Base-by-base conservation (phyloP, 208 protist genomes). In the Wallacemonas sp. region DNA sequence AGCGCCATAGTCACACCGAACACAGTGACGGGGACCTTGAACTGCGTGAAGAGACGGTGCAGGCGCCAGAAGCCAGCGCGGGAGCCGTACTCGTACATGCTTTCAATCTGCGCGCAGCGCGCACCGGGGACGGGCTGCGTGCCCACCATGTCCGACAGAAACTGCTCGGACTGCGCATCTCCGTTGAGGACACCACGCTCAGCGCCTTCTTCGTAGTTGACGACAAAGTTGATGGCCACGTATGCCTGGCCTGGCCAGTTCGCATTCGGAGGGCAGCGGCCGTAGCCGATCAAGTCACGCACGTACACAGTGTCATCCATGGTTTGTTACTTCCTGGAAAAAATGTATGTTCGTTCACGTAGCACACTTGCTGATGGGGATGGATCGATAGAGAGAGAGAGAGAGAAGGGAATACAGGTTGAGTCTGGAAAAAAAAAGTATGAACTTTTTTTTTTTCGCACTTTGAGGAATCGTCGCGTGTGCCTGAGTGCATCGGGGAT, bases 1-100 rank as follows among this genome's bases (percentile, higher is more conserved):
- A 81, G 32, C 22, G 76, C 76, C 5, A 54, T 2, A 1, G 70
- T 65, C 26, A 81, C 76, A 32, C 59, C 76, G 33, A 81, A 81
- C 22, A 77, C 70, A 16, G 76, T 74, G 23, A 81, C 70, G 2
- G 76, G 71, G 36, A 72, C 8, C 14, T 57, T 12, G 0, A 31
- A 29, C 44, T 45, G 16, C 2, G 32, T 22, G n/a, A 81, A 66
- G 22, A 77, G 29, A 49, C 70, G 36, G 14, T 44, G 66, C 29
- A 81, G 64, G 2, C 76, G 71, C 67, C 71, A 77, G 44, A 74
- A 76, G n/a, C 71, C 71, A 2, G 76, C 76, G 12, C 76, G 76
- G 1, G 69, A 70, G 66, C 66, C 66, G 70, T 76, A 81, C 65
- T 81, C 76, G 67, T 74, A 77, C 61, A 81, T 70, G 52, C 76